Conservation (phyloP, 2,329 filamentous ascomycete species). For the Fusarium sororula region DNA sequence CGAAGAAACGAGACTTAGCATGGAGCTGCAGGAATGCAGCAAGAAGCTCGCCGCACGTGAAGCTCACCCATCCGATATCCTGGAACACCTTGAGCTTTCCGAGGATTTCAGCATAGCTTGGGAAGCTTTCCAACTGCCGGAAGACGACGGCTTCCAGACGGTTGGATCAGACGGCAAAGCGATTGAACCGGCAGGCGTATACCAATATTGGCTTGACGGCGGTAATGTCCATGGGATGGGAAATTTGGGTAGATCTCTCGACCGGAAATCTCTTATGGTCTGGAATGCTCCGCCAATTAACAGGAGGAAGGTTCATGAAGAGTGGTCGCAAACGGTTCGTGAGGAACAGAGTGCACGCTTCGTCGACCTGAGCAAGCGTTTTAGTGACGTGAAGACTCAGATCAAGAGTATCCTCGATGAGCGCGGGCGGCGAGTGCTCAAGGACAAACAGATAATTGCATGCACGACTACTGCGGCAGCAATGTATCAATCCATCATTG, state of each 20-base stretch:
- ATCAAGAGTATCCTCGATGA: constrained; percentile 57
- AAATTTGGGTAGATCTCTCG: constrained; percentile 23
- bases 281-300: constrained; percentile 67
- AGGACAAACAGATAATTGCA: constrained; percentile 68
- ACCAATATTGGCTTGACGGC: constrained; percentile 29
- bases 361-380: constrained; percentile 48
- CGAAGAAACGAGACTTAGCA: background rate
- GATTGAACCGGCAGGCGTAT: constrained; percentile 44
- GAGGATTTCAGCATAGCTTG: constrained; percentile 61
- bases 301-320: no score
- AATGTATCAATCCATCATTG: constrained; percentile 65
- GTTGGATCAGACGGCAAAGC: constrained; percentile 58
- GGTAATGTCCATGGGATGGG: background rate
- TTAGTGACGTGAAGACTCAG: constrained; percentile 52
- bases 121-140: constrained; percentile 64
- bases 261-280: constrained; percentile 46
- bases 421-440: constrained; percentile 54
- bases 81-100: constrained; percentile 61
- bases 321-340: constrained; percentile 58
- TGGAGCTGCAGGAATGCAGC: constrained; percentile 42
- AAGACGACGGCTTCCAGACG: constrained; percentile 54
- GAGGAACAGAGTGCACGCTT: constrained; percentile 61
- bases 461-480: constrained; percentile 78
- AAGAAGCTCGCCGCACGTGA: constrained; percentile 8
- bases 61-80: constrained; percentile 42